Conservation (phyloP, 1,284 basidiomycete species). For the Moniliella sp. region DNA sequence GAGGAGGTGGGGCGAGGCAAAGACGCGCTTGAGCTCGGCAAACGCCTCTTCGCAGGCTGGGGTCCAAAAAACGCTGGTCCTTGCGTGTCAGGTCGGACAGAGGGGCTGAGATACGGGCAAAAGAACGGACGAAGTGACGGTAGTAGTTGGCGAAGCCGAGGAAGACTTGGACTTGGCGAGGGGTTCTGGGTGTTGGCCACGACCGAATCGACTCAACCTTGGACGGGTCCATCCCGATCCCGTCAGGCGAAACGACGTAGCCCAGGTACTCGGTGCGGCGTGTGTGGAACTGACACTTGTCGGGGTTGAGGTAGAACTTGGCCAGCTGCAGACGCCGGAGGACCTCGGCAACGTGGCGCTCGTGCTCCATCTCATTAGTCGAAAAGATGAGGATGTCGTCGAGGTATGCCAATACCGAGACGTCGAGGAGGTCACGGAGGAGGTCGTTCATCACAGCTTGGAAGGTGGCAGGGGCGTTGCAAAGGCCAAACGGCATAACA, state of each 20-base stretch:
- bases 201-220: neutral
- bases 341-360: neutral
- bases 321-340: neutral
- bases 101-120: too few relatives aligned
- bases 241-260: neutral
- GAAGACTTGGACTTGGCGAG: neutral
- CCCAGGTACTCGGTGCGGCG: neutral
- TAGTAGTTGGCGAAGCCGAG: too few relatives aligned
- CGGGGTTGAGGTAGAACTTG: neutral
- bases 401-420: conserved; percentile 2
- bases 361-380: neutral
- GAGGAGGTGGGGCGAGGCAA: neutral
- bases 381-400: conserved; percentile 4
- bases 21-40: neutral
- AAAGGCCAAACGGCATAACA: conserved; percentile 5
- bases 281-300: neutral
- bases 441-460: conserved; percentile 2
- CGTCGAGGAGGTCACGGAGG: conserved; percentile 1
- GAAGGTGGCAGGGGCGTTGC: conserved; percentile 4
- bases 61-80: neutral
- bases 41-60: neutral
- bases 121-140: too few relatives aligned
- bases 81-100: too few relatives aligned
- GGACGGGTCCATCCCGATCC: neutral
- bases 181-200: neutral